Percentiles rank a stretch among this genome's conserved stretches.
Conservation (phyloP, 306 rosid species). For the Ammopiptanthus mongolicus region DNA sequence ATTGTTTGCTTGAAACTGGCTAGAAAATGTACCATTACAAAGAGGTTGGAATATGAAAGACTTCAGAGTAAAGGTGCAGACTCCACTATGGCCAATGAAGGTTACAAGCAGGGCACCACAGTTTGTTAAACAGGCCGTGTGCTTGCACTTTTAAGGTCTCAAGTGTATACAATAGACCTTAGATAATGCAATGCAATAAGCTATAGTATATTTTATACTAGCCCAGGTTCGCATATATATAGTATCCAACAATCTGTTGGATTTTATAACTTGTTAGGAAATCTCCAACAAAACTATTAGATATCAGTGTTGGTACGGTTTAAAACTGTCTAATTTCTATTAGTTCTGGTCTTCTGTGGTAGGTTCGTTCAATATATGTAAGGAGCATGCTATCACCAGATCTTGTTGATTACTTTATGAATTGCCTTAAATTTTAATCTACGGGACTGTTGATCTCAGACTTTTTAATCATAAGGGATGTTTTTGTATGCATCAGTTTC, state of each 20-base stretch:
- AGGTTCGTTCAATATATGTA: conserved; percentile 1
- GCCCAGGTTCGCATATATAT: neutral
- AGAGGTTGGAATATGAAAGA: conserved; percentile 63
- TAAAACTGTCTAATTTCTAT: neutral
- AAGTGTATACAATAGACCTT: conserved; percentile 3
- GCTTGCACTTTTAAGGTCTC: conserved; percentile 7
- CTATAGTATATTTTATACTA: neutral
- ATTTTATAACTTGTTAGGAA: conserved; percentile 6
- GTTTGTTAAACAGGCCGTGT: neutral
- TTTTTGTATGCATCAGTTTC: neutral
- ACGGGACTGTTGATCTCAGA: neutral
- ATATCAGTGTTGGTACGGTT: conserved; percentile 7
- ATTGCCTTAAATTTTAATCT: neutral
- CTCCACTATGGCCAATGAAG: conserved; percentile 32
- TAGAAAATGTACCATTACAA: conserved; percentile 33
- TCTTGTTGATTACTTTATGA: conserved; percentile 5
- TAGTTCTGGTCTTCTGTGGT: neutral
- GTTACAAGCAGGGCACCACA: conserved; percentile 37
- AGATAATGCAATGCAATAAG: conserved; percentile 22
- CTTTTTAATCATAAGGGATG: neutral
- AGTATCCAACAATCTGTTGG: conserved; percentile 19
- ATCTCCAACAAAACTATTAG: neutral
- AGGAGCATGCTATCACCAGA: conserved; percentile 7
- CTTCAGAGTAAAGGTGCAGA: conserved; percentile 54
- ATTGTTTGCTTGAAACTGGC: conserved; percentile 49